Evolutionary conservation across 345 rosid genomes (phyloP).

Genomic region (thale cress (Arabidopsis thaliana)): DNA sequence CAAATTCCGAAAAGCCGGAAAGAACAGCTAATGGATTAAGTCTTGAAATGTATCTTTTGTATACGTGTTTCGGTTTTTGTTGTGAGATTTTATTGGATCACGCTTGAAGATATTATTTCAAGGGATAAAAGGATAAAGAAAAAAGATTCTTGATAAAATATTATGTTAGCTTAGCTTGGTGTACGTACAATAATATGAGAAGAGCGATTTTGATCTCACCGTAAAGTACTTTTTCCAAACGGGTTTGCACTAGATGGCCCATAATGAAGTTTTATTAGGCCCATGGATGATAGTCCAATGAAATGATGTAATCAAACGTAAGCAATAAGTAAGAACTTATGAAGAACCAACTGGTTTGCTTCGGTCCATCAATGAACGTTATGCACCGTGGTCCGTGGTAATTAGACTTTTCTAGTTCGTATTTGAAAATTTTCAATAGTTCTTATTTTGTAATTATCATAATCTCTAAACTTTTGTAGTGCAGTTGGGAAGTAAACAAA

Average conservation of each 20-base stretch:
- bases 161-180: too few relatives aligned
- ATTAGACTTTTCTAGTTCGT: background rate
- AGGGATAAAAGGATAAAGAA: background rate
- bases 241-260: background rate
- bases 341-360: background rate
- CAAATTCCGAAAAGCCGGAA: background rate
- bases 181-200: too few relatives aligned
- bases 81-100: background rate
- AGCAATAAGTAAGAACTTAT: background rate
- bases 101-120: background rate
- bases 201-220: too few relatives aligned
- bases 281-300: background rate
- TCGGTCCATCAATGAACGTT: background rate
- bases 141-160: background rate
- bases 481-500: background rate
- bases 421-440: background rate
- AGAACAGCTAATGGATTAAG: background rate
- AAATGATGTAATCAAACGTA: background rate
- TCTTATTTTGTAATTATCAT: background rate
- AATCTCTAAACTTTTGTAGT: background rate
- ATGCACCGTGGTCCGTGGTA: background rate
- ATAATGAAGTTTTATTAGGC: background rate
- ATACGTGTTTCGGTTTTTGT: background rate
- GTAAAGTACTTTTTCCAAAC: background rate
- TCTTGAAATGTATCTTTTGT: background rate